Evolutionary conservation across 169 alveolate species (phyloP), one percentile per base, ranked within the genome.

Genomic region (Plasmodium vinckei): DNA sequence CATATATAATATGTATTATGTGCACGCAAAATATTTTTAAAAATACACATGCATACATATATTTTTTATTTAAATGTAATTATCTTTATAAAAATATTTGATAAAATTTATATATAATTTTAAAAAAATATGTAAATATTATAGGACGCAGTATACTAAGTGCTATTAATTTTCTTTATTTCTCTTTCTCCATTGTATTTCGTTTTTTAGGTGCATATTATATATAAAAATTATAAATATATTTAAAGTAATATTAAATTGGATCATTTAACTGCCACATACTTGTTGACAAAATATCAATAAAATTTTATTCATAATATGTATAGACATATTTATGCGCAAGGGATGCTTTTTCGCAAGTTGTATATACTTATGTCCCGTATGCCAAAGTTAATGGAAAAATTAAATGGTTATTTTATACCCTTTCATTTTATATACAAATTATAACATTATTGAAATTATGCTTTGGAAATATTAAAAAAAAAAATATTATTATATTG

Each of bases 201-300:
- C 19, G 61, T 51, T 39, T 65, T 65, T 65, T 15, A 42, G 79
- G 79, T 69, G 79, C 56, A 44, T 42, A 49, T 64, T 56, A 69
- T 46, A 69, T 44, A 15, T 44, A 25, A 63, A 63, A 12, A 25
- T 9, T 10, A 63, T 27, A 33, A 33, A 63, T 12, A 25, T 9
- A 21, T 27, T 51, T 63, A 72, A 57, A 42, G 51, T 39, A 23
- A 47, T 10, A 13, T 61, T 44, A 65, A 46, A 23, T 13, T 7
- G 51, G 13, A 57, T 63, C 42, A 49, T 64, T 72, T 72, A 47
- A 64, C 33, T 44, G 61, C 51, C 15, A 33, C 7, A n/a, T 17
- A 9, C 3, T 25, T 17, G 42, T 33, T 33, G 42, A 0, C 6
- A 33, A 33, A 33, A 33, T 33, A 3, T 33, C 42, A 33, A 33